A percentile compares a stretch with the other conserved stretches of the same genome.
Evolutionary conservation across 768 basidiomycete genomes (phyloP).

Genomic region (Podaxis carcinomalis): DNA sequence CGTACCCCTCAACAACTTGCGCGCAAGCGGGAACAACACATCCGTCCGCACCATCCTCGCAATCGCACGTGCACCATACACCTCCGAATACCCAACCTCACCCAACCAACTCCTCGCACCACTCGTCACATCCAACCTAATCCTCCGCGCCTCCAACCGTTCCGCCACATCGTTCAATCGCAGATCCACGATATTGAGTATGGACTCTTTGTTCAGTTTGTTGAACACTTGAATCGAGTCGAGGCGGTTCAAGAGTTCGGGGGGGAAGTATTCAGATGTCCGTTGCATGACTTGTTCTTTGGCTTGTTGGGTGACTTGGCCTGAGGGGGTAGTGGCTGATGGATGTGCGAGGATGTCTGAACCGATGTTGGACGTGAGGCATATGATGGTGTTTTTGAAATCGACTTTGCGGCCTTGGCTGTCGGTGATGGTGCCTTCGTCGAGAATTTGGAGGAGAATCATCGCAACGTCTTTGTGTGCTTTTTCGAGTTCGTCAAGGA

Average conservation of each 20-base stretch:
- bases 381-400: constrained; percentile 95
- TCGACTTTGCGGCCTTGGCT: constrained; percentile 90
- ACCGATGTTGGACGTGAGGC: constrained; percentile 86
- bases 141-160: constrained; percentile 59
- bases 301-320: constrained; percentile 53
- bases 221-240: constrained; percentile 90
- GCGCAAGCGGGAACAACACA: constrained; percentile 79
- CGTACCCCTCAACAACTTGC: constrained; percentile 73
- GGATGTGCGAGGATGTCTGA: constrained; percentile 72
- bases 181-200: constrained; percentile 74
- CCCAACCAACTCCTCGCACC: constrained; percentile 67
- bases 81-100: constrained; percentile 72
- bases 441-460: constrained; percentile 87
- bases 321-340: constrained; percentile 48
- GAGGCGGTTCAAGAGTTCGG: constrained; percentile 85
- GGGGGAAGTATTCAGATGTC: constrained; percentile 80
- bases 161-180: constrained; percentile 71
- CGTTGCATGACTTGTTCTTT: constrained; percentile 66
- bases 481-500: constrained; percentile 90
- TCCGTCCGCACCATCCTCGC: constrained; percentile 81
- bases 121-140: constrained; percentile 66
- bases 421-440: constrained; percentile 87
- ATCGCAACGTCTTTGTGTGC: constrained; percentile 92
- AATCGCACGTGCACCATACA: constrained; percentile 86
- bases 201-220: constrained; percentile 71